These are phyloP conservation scores for Jamesozyma rosinii DNA, from an alignment of 805 yeast genomes.

Conservation along the genomic window DNA sequence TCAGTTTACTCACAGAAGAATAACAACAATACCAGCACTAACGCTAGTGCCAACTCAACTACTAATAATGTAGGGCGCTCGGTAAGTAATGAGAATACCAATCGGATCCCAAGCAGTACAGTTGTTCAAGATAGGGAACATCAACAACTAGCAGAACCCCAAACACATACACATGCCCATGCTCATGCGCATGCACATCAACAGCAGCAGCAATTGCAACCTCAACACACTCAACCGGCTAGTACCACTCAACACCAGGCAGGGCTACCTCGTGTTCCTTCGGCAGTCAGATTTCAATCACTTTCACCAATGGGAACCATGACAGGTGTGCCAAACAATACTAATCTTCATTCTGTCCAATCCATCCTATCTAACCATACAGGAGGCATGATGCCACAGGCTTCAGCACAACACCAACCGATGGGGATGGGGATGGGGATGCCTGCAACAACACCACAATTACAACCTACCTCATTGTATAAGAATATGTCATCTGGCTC, in stretches of 20 bases:
- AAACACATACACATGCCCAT: not conserved
- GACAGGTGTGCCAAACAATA: not conserved
- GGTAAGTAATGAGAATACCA: not conserved
- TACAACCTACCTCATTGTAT: conserved; percentile 4
- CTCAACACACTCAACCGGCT: not conserved
- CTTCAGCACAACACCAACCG: not conserved
- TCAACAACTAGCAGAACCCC: not conserved
- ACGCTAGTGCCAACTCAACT: too few relatives aligned
- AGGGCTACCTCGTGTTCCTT: conserved; percentile 1
- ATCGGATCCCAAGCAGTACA: not conserved
- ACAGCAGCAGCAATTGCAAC: not conserved
- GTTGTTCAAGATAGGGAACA: not conserved
- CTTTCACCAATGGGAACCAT: conserved; percentile 5
- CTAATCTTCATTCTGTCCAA: not conserved
- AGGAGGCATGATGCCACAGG: not conserved
- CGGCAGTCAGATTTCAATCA: conserved; percentile 5
- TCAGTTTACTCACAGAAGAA: conserved; percentile 25
- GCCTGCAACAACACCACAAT: not conserved
- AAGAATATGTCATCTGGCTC: conserved; percentile 11
- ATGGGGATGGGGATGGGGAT: not conserved
- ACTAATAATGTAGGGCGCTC: not conserved
- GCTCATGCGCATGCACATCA: not conserved
- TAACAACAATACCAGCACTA: not conserved
- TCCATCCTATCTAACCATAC: not conserved
- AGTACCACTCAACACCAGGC: not conserved